Evolutionary conservation across 2,329 filamentous ascomycete genomes (phyloP), one percentile per base, ranked within the genome.

Genomic region (Blumeria graminis): DNA sequence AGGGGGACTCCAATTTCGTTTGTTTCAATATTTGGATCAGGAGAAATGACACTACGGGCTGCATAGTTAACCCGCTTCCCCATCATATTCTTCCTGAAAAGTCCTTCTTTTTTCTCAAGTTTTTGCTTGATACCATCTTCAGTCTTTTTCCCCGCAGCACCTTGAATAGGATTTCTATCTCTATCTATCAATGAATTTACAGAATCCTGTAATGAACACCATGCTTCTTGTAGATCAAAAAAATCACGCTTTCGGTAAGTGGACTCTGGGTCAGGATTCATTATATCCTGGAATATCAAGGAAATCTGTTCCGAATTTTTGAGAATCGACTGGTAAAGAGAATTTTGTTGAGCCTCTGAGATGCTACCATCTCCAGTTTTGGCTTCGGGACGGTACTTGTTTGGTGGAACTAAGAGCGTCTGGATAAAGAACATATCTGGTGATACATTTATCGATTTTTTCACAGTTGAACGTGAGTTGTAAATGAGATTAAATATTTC

Each of bases 41-140:
- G 92, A 9, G 90, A 96, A 63, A 98, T 98, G 68, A 98, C 92
- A 76, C 86, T 94, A 68, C 92, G 84, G 39, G 92, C 92, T 54
- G 92, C 92, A 68, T 92, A 96, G 69, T 98, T 96, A 71, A 98
- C 92, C 73, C 92, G 88, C 74, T 98, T 98, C 59, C 92, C 92
- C 92, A 98, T 98, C 92, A 98, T 96, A 70, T 98, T 95, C 74
- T 94, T 96, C 64, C 92, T 78, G 74, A 98, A 98, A 34, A 98
- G 75, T 61, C 92, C 92, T 66, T 98, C 93, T 71, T 98, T 98
- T 75, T 98, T 98, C 71, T 98, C 92, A 33, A 98, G 76, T 66
- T 89, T 84, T 67, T 98, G 92, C 71, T 98, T 98, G 71, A 98
- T 94, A 63, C 93, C 92, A 60, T 94, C 89, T 59, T 93, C 86